These are phyloP conservation scores for Sugiyamaella floridensis DNA, from an alignment of 805 yeast species.

Conservation along the genomic window DNA sequence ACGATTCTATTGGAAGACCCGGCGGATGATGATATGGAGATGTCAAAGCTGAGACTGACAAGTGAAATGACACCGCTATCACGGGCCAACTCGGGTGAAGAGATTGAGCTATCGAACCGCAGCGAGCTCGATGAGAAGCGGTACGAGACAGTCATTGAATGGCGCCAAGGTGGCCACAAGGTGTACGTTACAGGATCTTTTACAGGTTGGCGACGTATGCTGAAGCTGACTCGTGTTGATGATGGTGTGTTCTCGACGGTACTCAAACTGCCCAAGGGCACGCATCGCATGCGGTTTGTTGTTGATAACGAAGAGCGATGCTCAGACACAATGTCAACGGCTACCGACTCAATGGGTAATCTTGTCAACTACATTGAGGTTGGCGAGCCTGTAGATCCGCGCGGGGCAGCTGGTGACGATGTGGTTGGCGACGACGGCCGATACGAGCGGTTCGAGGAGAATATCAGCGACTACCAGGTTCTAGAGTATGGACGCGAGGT, in stretches of 20 bases:
- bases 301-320: conserved; percentile 88
- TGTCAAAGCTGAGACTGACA: conserved; percentile 42
- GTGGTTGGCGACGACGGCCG: conserved; percentile 10
- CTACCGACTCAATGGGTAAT: conserved; percentile 94
- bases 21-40: conserved; percentile 35
- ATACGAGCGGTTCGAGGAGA: conserved; percentile 65
- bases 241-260: conserved; percentile 27
- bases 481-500: conserved; percentile 39
- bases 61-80: conserved; percentile 27
- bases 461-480: conserved; percentile 27
- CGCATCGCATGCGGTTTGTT: conserved; percentile 86
- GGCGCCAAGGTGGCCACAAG: conserved; percentile 95
- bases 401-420: not conserved
- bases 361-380: conserved; percentile 73
- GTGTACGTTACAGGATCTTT: conserved; percentile 96
- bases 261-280: conserved; percentile 63
- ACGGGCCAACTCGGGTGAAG: conserved; percentile 30
- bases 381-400: conserved; percentile 14
- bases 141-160: conserved; percentile 60
- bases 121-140: conserved; percentile 16
- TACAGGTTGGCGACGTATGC: conserved; percentile 98
- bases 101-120: conserved; percentile 24
- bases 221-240: conserved; percentile 57
- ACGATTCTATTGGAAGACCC: conserved; percentile 72
- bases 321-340: conserved; percentile 83